Evolutionary conservation across 2,329 filamentous ascomycete genomes (phyloP).

Genomic region (Aphanoascus verrucosus): DNA sequence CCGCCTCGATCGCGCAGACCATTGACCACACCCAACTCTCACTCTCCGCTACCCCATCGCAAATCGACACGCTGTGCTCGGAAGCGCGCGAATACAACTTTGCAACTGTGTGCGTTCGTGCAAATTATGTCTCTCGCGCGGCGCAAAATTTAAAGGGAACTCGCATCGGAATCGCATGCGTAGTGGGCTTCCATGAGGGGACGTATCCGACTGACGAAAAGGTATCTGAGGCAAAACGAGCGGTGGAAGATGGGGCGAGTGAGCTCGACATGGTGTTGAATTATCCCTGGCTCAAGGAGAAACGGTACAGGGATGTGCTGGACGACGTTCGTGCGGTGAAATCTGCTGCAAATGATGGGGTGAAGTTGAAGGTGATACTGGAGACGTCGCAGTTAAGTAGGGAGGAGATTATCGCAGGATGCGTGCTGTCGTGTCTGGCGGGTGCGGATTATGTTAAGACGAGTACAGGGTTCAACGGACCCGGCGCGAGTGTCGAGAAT

Average conservation of each 20-base stretch:
- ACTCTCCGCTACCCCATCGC: conserved; percentile 34
- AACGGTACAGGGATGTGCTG: conserved; percentile 42
- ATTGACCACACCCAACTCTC: conserved; percentile 37
- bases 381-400: conserved; percentile 45
- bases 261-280: conserved; percentile 54
- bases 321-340: conserved; percentile 45
- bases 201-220: conserved; percentile 44
- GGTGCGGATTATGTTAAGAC: conserved; percentile 52
- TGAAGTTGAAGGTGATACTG: conserved; percentile 47
- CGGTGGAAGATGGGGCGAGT: conserved; percentile 41
- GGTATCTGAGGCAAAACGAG: conserved; percentile 41
- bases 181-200: conserved; percentile 52
- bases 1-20: conserved; percentile 24
- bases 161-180: conserved; percentile 44
- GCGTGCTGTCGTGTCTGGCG: conserved; percentile 42
- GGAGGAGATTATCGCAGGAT: conserved; percentile 44
- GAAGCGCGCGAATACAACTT: conserved; percentile 41
- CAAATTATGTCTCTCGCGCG: conserved; percentile 43
- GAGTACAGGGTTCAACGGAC: conserved; percentile 48
- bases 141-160: conserved; percentile 39
- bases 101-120: conserved; percentile 47
- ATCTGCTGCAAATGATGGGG: conserved; percentile 26
- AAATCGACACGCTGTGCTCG: conserved; percentile 45
- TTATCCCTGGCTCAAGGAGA: conserved; percentile 37
- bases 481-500: conserved; percentile 43